phyloP scores from a whole-genome alignment of 2,329 filamentous ascomycete species.

The Stachybotrys elegans region DNA sequence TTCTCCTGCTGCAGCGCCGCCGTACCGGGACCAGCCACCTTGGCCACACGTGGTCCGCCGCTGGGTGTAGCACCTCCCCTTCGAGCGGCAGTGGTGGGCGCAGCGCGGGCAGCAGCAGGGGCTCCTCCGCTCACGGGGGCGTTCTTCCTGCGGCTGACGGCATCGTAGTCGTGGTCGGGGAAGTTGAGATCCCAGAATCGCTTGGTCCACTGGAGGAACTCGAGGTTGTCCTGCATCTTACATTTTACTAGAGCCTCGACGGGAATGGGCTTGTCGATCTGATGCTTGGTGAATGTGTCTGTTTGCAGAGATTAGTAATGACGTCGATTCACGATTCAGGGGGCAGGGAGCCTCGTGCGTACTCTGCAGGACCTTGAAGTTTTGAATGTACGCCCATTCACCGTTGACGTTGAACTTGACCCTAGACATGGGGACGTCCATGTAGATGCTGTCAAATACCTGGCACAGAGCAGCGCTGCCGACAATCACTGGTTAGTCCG shows the following conservation, averaged over 20 bases:
- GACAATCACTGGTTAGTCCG: conserved; percentile 11
- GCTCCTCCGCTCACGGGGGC: conserved; percentile 52
- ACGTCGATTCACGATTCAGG: neutral
- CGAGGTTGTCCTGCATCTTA: conserved; percentile 99
- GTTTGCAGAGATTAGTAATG: conserved; percentile 11
- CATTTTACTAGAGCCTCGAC: conserved; percentile 90
- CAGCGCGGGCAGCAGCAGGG: conserved; percentile 43
- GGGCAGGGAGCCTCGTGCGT: conserved; percentile 27
- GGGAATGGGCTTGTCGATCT: conserved; percentile 83
- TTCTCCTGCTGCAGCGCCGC: conserved; percentile 82
- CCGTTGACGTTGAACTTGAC: conserved; percentile 98
- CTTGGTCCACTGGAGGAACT: conserved; percentile 97
- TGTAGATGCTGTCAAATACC: conserved; percentile 97
- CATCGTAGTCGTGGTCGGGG: conserved; percentile 95
- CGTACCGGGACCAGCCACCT: conserved; percentile 51
- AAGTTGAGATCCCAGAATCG: conserved; percentile 97
- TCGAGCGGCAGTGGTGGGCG: conserved; percentile 43
- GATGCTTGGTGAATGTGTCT: conserved; percentile 82
- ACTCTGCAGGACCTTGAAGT: conserved; percentile 98
- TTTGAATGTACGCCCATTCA: conserved; percentile 96
- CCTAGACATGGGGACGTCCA: conserved; percentile 87
- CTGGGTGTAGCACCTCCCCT: conserved; percentile 61
- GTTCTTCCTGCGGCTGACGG: conserved; percentile 77
- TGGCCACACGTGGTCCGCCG: conserved; percentile 42
- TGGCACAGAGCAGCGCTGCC: conserved; percentile 89